phyloP scores from a whole-genome alignment of 805 yeast species.

The Hanseniaspora vineae region DNA sequence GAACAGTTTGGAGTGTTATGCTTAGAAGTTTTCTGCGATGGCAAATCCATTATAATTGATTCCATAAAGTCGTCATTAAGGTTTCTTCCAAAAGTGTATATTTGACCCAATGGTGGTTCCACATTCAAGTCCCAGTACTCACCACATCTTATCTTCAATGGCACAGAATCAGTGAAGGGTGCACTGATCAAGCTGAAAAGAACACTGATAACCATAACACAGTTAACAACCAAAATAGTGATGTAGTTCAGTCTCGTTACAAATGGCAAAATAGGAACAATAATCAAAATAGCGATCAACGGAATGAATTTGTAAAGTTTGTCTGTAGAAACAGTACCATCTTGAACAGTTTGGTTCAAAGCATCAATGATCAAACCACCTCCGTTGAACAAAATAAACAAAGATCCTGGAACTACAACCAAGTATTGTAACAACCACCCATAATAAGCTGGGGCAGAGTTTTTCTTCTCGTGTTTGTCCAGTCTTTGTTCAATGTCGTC shows the following conservation, averaged over 20 bases:
- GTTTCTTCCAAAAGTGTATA: not conserved
- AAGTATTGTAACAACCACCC: slow-evolving; percentile 76
- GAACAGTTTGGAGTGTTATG: not conserved
- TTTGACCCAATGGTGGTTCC: slow-evolving; percentile 3
- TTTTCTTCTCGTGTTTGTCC: slow-evolving; percentile 1
- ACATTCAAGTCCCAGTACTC: slow-evolving; percentile 42
- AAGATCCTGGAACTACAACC: slow-evolving; percentile 51
- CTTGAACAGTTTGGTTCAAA: slow-evolving; percentile 58
- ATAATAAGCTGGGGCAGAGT: slow-evolving; percentile 27
- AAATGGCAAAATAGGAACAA: slow-evolving; percentile 51
- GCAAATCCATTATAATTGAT: slow-evolving; percentile 30
- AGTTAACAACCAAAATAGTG: slow-evolving; percentile 29
- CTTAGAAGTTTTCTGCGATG: slow-evolving; percentile 30
- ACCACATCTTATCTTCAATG: slow-evolving; percentile 59
- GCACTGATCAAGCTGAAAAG: slow-evolving; percentile 26
- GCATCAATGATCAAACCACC: slow-evolving; percentile 45
- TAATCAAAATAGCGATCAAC: slow-evolving; percentile 25
- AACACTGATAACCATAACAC: slow-evolving; percentile 28
- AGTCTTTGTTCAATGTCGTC: slow-evolving; percentile 1
- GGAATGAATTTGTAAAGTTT: slow-evolving; percentile 26
- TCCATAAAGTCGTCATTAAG: slow-evolving; percentile 12
- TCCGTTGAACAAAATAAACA: slow-evolving; percentile 41
- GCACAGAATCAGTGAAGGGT: slow-evolving; percentile 52
- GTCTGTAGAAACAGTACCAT: slow-evolving; percentile 34
- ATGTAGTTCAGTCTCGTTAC: slow-evolving; percentile 50